These are phyloP conservation scores for Apophysomyces variabilis DNA, from an alignment of 371 early-diverging fungal species.

Conservation along the genomic window DNA sequence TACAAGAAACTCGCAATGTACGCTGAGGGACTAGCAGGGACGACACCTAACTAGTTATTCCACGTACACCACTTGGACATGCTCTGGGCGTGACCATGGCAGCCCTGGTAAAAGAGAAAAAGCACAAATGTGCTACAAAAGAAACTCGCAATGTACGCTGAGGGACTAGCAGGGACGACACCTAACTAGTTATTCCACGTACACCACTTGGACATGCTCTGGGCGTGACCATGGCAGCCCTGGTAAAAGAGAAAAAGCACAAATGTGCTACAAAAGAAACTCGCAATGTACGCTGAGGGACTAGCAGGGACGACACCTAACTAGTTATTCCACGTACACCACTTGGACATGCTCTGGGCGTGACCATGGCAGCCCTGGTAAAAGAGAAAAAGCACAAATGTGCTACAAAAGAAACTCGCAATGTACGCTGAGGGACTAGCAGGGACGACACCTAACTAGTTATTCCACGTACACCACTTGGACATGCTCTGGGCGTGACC, in stretches of 20 bases:
- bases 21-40: neutral
- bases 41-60: neutral
- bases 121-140: no score
- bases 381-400: no score
- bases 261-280: no score
- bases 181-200: neutral
- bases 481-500: neutral
- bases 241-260: no score
- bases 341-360: neutral
- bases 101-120: no score
- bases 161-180: neutral
- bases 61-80: neutral
- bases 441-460: neutral
- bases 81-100: neutral
- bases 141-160: neutral
- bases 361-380: neutral
- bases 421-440: neutral
- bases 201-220: neutral
- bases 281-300: neutral
- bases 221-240: neutral
- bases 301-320: neutral
- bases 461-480: neutral
- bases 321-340: neutral
- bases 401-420: neutral
- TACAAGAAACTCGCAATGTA: neutral